Evolutionary conservation across 2,329 filamentous ascomycete genomes (phyloP).

Genomic region (Phialophora tarda): DNA sequence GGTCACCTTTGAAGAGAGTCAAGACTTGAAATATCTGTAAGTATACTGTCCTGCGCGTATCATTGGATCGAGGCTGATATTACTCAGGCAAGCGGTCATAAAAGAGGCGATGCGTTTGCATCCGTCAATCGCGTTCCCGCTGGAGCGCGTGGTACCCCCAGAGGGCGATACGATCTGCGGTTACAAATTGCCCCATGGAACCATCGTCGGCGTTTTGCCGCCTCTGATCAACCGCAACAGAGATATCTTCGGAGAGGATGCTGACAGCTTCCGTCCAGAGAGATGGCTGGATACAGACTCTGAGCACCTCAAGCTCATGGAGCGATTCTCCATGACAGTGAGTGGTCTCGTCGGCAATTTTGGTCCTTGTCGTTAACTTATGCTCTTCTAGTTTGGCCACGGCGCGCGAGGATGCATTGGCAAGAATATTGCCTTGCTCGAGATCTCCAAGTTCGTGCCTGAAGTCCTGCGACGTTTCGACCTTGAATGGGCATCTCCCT

Average conservation of each 20-base stretch:
- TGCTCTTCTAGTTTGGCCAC: background rate
- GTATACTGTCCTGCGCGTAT: background rate
- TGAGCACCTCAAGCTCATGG: background rate
- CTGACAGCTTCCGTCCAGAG: slow-evolving; percentile 50
- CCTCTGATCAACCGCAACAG: slow-evolving; percentile 51
- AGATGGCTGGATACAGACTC: slow-evolving; percentile 47
- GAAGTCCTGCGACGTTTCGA: background rate
- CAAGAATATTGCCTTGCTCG: background rate
- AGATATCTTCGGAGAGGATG: slow-evolving; percentile 49
- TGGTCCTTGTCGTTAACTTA: too few species aligned
- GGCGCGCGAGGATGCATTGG: background rate
- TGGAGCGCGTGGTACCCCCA: slow-evolving; percentile 46
- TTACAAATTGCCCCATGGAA: slow-evolving; percentile 54
- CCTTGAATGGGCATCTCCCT: background rate
- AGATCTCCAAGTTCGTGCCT: background rate
- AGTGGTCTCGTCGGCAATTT: too few species aligned
- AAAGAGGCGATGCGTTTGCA: slow-evolving; percentile 52
- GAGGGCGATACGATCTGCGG: slow-evolving; percentile 48
- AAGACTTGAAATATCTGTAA: background rate
- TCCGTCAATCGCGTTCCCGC: slow-evolving; percentile 48
- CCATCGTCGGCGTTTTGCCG: slow-evolving; percentile 52
- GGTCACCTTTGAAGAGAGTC: slow-evolving; percentile 17
- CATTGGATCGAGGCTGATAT: background rate
- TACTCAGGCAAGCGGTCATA: slow-evolving; percentile 44
- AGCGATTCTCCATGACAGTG: background rate